Evolutionary conservation across 305 asterid genomes (phyloP).

Genomic region (Fraxinus sp.): DNA sequence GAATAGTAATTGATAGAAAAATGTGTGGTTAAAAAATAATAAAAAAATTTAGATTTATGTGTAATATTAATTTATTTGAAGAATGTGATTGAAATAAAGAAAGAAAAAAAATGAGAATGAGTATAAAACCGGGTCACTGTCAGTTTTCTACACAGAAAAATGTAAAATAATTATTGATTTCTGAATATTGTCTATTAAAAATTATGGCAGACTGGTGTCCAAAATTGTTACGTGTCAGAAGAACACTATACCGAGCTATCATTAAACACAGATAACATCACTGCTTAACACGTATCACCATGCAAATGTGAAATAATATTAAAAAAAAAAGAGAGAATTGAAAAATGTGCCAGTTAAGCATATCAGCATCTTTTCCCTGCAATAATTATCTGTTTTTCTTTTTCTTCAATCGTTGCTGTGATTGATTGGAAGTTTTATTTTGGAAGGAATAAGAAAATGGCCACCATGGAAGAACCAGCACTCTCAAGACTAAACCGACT

Average conservation of each 20-base stretch:
- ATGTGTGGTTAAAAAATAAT: too few relatives aligned
- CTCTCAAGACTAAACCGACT: slow-evolving; percentile 16
- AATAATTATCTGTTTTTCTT: neutral
- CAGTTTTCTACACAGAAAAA: neutral
- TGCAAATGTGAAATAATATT: neutral
- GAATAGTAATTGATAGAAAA: too few relatives aligned
- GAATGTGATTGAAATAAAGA: too few relatives aligned
- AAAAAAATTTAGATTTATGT: too few relatives aligned
- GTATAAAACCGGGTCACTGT: too few relatives aligned
- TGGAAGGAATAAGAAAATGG: neutral
- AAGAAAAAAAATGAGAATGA: too few relatives aligned
- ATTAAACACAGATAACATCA: neutral
- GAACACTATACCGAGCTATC: neutral
- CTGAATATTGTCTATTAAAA: neutral
- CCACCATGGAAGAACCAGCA: neutral
- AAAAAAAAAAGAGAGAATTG: neutral
- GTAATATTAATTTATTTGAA: too few relatives aligned
- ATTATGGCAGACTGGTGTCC: too few relatives aligned
- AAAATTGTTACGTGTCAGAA: neutral
- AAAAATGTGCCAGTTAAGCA: neutral
- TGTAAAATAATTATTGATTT: neutral
- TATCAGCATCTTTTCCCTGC: neutral
- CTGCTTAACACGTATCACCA: neutral
- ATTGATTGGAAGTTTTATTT: neutral
- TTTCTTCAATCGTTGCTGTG: neutral